Conservation (phyloP, 257 asterid genomes). For the Lavandula angustifolia region DNA sequence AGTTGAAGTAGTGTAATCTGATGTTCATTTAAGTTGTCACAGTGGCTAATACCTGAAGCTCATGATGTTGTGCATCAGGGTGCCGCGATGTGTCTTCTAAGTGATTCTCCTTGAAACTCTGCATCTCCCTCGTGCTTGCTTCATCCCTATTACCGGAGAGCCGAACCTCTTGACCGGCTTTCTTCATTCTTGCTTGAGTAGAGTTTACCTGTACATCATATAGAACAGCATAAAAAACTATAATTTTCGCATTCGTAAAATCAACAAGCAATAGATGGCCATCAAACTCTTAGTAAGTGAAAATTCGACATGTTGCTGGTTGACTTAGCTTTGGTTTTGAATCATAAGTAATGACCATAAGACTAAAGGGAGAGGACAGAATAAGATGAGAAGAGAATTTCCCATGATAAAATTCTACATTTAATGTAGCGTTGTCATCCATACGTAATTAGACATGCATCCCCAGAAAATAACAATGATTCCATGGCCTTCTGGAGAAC, state of each 20-base stretch:
- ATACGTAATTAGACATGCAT: too few relatives aligned
- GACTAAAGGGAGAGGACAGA: too few relatives aligned
- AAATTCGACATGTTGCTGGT: too few relatives aligned
- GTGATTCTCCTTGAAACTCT: slow-evolving; percentile 33
- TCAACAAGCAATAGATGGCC: too few relatives aligned
- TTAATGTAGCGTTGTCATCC: too few relatives aligned
- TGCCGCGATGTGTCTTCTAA: slow-evolving; percentile 40
- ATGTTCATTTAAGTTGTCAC: neutral
- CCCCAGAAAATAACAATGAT: too few relatives aligned
- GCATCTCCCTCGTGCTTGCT: slow-evolving; percentile 41
- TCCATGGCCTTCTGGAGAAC: neutral
- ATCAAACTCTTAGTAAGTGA: too few relatives aligned
- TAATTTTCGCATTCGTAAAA: neutral
- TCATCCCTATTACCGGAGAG: slow-evolving; percentile 46
- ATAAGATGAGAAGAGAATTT: too few relatives aligned
- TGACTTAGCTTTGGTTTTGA: too few relatives aligned
- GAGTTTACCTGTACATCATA: slow-evolving; percentile 46
- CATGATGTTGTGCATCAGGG: slow-evolving; percentile 41
- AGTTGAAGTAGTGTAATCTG: neutral
- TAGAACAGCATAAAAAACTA: neutral
- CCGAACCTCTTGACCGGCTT: slow-evolving; percentile 55
- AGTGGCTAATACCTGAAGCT: slow-evolving; percentile 44
- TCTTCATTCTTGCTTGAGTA: slow-evolving; percentile 51
- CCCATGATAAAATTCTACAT: too few relatives aligned
- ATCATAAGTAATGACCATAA: too few relatives aligned